Conservation (phyloP, 352 stramenopile species). For the Plasmopara viticola region DNA sequence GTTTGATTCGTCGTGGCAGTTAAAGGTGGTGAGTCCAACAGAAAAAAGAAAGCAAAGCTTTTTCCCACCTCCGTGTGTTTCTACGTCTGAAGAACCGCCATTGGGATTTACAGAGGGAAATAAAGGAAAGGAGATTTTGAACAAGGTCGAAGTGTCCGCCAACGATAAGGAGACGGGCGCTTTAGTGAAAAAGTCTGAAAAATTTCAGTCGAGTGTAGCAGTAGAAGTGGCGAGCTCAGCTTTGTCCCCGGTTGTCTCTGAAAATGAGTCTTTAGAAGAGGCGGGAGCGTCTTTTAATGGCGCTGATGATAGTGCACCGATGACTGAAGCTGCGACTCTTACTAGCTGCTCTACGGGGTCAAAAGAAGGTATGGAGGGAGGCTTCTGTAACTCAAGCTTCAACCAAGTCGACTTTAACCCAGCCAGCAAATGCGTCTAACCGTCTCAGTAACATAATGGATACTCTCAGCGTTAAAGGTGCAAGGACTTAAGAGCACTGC, state of each 20-base stretch:
- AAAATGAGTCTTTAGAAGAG: constrained; percentile 16
- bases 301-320: not conserved
- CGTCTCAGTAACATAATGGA: constrained; percentile 22
- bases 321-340: constrained; percentile 2
- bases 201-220: constrained; percentile 7
- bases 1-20: constrained; percentile 22
- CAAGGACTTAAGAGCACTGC: not conserved
- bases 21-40: constrained; percentile 25
- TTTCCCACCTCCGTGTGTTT: constrained; percentile 20
- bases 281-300: constrained; percentile 10
- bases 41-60: constrained; percentile 25
- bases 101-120: constrained; percentile 22
- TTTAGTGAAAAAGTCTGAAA: constrained; percentile 3
- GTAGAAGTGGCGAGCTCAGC: not conserved
- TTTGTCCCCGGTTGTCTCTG: constrained; percentile 18
- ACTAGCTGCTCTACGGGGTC: constrained; percentile 9
- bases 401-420: constrained; percentile 19
- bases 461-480: not conserved
- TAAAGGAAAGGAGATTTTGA: constrained; percentile 6
- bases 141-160: not conserved
- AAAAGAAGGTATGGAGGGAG: constrained; percentile 8
- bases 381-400: constrained; percentile 20
- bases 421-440: constrained; percentile 14
- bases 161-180: not conserved
- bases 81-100: constrained; percentile 21